Base-by-base conservation (phyloP, 106 monocot species). In the Dioscorea zingiberensis region DNA sequence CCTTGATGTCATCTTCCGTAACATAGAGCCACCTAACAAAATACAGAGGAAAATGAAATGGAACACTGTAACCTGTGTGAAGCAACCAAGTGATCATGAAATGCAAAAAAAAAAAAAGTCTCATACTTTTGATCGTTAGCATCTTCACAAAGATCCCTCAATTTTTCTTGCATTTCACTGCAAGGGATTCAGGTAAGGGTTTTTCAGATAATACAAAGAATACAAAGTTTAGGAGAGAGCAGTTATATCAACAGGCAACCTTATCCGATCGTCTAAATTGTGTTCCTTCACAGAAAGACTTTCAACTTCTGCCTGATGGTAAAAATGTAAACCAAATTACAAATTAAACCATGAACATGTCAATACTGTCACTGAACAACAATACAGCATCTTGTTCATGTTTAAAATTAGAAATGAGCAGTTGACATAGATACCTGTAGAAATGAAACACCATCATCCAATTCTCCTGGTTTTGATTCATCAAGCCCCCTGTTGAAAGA, bases 271-370 rank as follows among this genome's bases (percentile, higher is more conserved):
- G 76, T 92, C 92, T 67, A 97, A 63, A 19, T 25, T 62, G 28
- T 44, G 78, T 71, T 97, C 95, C 72, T 92, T 71, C 49, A 77
- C 24, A 0, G 54, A 63, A 67, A 92, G 84, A 19, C 77, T 80
- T 59, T 88, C 88, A 71, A 92, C 76, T 62, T 91, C 87, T 67
- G 47, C 71, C 95, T 93, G 77, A 32, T 61, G 56, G 73, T 38
- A 38, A 38, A 38, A 10, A 38, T 38, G n/a, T n/a, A 6, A 38
- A 38, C 38, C 38, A 38, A 38, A 38, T 8, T 1, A 38, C 38
- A 38, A n/a, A 38, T 38, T 38, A 38, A 38, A 0, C 0, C 38
- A 6, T 6, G 38, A 10, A 38, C 1, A 38, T 38, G 4, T 38
- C 38, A 38, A 38, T 38, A 38, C n/a, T n/a, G n/a, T n/a, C n/a